A percentile compares a stretch with the other conserved stretches of the same genome.
Evolutionary conservation across 306 rosid species (phyloP).

Genomic region (Ormosia semicastrata): DNA sequence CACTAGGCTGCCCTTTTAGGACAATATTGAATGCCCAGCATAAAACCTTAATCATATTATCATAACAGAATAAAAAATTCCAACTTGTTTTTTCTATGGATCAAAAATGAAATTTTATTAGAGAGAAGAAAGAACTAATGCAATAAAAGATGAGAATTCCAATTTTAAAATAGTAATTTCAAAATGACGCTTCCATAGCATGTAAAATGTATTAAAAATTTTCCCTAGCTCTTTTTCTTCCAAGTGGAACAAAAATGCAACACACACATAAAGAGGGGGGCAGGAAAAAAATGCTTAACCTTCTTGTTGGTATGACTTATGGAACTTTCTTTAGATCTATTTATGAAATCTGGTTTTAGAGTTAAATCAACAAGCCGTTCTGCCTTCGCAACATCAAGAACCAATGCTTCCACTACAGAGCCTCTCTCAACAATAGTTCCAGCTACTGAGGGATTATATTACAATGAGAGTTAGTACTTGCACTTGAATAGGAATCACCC

Average conservation of each 20-base stretch:
- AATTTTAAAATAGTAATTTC: neutral
- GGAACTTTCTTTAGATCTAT: constrained; percentile 47
- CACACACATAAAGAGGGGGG: neutral
- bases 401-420: constrained; percentile 66
- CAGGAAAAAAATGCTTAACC: constrained; percentile 45
- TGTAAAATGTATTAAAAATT: neutral
- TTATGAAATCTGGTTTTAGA: constrained; percentile 60
- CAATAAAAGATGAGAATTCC: neutral
- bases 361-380: constrained; percentile 82
- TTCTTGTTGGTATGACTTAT: constrained; percentile 50
- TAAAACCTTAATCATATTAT: neutral
- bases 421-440: constrained; percentile 57
- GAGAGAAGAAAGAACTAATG: neutral
- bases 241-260: neutral
- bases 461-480: constrained; percentile 8
- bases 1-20: neutral
- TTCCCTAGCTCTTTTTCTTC: neutral
- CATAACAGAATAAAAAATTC: neutral
- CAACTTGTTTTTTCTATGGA: neutral
- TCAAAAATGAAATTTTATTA: neutral
- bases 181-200: neutral
- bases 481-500: constrained; percentile 10
- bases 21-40: constrained; percentile 14
- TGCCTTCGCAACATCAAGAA: constrained; percentile 81
- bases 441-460: constrained; percentile 50